Conservation (phyloP, 1,284 basidiomycete species). For the Ustilago sp. region DNA sequence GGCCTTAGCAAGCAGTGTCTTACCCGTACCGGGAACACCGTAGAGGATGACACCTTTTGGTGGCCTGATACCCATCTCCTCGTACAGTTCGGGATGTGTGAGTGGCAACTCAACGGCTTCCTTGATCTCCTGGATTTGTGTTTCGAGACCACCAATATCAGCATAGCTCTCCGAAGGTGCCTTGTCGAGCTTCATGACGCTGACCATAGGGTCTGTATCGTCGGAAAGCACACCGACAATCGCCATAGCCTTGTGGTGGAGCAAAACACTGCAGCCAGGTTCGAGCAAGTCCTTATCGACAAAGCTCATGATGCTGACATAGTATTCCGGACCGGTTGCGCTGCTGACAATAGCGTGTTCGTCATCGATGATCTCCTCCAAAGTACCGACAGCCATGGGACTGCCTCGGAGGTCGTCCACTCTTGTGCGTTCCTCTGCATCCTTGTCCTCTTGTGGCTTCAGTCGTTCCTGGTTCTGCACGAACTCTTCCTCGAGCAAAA, state of each 20-base stretch:
- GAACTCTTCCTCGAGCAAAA: conserved; percentile 97
- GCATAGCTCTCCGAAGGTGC: conserved; percentile 99
- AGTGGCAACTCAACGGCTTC: conserved; percentile 98
- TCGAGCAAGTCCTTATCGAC: conserved; percentile 99
- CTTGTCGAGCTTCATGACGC: conserved; percentile 95
- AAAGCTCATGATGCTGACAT: conserved; percentile 98
- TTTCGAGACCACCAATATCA: conserved; percentile 95
- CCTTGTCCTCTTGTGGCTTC: conserved; percentile 84
- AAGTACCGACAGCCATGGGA: conserved; percentile 95
- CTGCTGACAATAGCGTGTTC: conserved; percentile 99
- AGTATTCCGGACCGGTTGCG: conserved; percentile 94
- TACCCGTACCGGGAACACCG: conserved; percentile 97
- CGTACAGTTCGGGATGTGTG: conserved; percentile 97
- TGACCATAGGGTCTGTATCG: conserved; percentile 97
- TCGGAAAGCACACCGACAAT: conserved; percentile 96
- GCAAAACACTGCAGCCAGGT: conserved; percentile 92
- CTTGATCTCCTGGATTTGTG: conserved; percentile 99
- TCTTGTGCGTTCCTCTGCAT: conserved; percentile 90
- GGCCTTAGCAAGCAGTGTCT: conserved; percentile 96
- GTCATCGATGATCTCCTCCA: conserved; percentile 99
- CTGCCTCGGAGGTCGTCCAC: conserved; percentile 95
- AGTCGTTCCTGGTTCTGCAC: conserved; percentile 87
- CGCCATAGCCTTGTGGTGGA: conserved; percentile 96
- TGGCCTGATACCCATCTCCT: conserved; percentile 99
- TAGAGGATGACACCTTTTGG: conserved; percentile 99